Conservation (phyloP, 2,329 filamentous ascomycete species). For the Pseudocercospora fijiensis region DNA sequence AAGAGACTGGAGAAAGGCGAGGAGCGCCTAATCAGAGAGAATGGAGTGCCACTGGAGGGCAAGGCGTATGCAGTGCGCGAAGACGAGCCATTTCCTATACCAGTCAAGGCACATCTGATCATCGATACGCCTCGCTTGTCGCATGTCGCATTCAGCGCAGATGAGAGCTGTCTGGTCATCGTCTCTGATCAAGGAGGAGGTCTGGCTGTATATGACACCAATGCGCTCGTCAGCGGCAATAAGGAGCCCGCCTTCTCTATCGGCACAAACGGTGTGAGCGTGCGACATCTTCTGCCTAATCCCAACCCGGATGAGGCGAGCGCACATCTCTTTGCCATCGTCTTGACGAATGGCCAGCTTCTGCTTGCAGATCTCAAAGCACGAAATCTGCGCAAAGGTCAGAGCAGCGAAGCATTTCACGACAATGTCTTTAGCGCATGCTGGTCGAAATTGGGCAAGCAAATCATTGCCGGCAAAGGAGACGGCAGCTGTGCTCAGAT, state of each 20-base stretch:
- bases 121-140: constrained; percentile 68
- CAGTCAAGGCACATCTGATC: neutral
- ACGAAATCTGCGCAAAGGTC: constrained; percentile 56
- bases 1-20: constrained; percentile 9
- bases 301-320: constrained; percentile 62
- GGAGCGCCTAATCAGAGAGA: neutral
- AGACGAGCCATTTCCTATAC: constrained; percentile 10
- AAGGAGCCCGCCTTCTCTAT: constrained; percentile 72
- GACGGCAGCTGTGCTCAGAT: constrained; percentile 81
- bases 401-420: constrained; percentile 65
- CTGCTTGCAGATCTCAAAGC: constrained; percentile 78
- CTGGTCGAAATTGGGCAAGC: constrained; percentile 93
- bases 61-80: constrained; percentile 8
- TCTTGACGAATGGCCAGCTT: constrained; percentile 77
- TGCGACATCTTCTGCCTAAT: constrained; percentile 77
- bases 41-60: neutral
- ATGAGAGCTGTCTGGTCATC: constrained; percentile 79
- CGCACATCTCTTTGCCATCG: constrained; percentile 70
- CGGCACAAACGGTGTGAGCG: constrained; percentile 68
- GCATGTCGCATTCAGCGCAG: constrained; percentile 86
- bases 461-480: constrained; percentile 79
- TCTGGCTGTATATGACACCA: constrained; percentile 77
- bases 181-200: constrained; percentile 79
- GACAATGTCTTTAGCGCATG: constrained; percentile 76
- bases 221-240: constrained; percentile 64